Evolutionary conservation across 2,329 filamentous ascomycete species (phyloP).

Genomic region (Penicillium hesseltinei): DNA sequence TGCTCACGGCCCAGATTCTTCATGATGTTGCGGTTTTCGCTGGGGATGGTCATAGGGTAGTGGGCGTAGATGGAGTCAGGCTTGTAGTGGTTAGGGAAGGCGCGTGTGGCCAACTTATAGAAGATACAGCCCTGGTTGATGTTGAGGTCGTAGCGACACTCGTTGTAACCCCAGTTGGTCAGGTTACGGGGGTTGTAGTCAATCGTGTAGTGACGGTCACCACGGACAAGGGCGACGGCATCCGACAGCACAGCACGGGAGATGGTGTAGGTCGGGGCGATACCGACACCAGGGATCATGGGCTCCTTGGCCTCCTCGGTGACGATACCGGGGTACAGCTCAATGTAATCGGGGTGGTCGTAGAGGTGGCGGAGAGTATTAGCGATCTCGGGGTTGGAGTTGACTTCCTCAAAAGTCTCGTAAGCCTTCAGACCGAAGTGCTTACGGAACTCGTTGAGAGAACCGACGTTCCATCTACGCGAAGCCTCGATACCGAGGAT

Average conservation of each 20-base stretch:
- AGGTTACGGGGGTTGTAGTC: constrained; percentile 72
- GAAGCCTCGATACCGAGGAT: constrained; percentile 77
- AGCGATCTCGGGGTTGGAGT: constrained; percentile 69
- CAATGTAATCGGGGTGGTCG: constrained; percentile 74
- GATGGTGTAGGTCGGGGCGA: constrained; percentile 72
- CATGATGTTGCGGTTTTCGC: constrained; percentile 70
- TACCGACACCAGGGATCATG: constrained; percentile 71
- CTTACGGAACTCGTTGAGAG: constrained; percentile 80
- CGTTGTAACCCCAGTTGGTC: constrained; percentile 81
- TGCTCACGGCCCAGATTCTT: constrained; percentile 64
- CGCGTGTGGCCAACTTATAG: constrained; percentile 77
- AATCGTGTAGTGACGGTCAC: constrained; percentile 75
- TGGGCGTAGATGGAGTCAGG: constrained; percentile 77
- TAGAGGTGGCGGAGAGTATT: constrained; percentile 62
- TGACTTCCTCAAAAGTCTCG: constrained; percentile 78
- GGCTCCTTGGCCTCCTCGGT: constrained; percentile 72
- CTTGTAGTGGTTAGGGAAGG: constrained; percentile 78
- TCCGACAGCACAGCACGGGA: constrained; percentile 75
- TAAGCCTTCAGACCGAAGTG: constrained; percentile 77
- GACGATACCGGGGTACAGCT: constrained; percentile 76
- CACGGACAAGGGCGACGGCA: constrained; percentile 73
- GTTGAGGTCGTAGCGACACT: constrained; percentile 68
- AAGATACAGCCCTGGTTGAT: constrained; percentile 80
- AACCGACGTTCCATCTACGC: constrained; percentile 72
- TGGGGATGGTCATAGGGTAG: constrained; percentile 68